These are phyloP conservation scores for Didymella pinodella DNA, from an alignment of 2,329 filamentous ascomycete genomes.

Conservation along the genomic window DNA sequence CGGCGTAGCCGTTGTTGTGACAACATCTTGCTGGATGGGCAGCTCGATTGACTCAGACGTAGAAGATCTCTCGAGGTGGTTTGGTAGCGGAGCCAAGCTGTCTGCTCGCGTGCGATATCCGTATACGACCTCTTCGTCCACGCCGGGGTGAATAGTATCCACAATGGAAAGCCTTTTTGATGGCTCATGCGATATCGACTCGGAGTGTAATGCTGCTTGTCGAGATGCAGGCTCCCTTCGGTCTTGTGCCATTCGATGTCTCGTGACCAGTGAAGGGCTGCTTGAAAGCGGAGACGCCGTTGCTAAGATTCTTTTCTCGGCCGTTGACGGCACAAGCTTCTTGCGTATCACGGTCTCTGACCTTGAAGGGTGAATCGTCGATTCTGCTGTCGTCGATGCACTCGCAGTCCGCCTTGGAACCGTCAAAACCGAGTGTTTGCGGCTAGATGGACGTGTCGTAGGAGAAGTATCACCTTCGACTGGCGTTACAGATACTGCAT, in stretches of 20 bases:
- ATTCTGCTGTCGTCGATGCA: background rate
- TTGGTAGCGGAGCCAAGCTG: slow-evolving; percentile 35
- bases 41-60: slow-evolving; percentile 28
- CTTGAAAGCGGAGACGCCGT: slow-evolving; percentile 21
- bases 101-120: slow-evolving; percentile 23
- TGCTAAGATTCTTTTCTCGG: slow-evolving; percentile 15
- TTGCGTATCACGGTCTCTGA: slow-evolving; percentile 10
- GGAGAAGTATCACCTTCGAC: slow-evolving; percentile 16
- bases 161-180: slow-evolving; percentile 28
- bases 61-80: slow-evolving; percentile 33
- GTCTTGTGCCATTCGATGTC: slow-evolving; percentile 25
- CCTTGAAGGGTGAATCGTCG: background rate
- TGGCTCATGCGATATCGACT: slow-evolving; percentile 21
- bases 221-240: slow-evolving; percentile 20
- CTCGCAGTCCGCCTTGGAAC: slow-evolving; percentile 7
- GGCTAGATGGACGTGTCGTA: slow-evolving; percentile 8
- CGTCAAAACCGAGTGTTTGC: slow-evolving; percentile 9
- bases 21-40: slow-evolving; percentile 16
- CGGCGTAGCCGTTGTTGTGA: slow-evolving; percentile 19
- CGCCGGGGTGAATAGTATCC: slow-evolving; percentile 18
- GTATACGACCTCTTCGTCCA: slow-evolving; percentile 6
- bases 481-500: slow-evolving; percentile 6
- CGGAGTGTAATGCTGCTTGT: slow-evolving; percentile 3
- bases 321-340: slow-evolving; percentile 17
- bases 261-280: slow-evolving; percentile 29